These are phyloP conservation scores for Asterella californica DNA, from an alignment of 225 moss, liverwort and hornwort species.

Conservation along the genomic window DNA sequence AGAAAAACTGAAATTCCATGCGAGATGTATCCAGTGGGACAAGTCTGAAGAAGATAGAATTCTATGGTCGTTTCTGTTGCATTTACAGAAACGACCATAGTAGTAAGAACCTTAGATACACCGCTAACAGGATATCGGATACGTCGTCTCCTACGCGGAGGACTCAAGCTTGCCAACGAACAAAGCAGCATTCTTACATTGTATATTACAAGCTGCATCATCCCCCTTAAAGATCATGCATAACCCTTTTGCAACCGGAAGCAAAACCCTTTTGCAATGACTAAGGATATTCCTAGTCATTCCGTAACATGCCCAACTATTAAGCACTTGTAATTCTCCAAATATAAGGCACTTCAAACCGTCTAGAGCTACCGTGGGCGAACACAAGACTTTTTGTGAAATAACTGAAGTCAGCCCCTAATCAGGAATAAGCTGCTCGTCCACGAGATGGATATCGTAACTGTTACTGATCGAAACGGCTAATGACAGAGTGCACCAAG, in stretches of 20 bases:
- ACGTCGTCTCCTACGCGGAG: too few species aligned
- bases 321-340: neutral
- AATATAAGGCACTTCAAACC: neutral
- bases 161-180: neutral
- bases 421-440: neutral
- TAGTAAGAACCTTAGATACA: too few species aligned
- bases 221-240: neutral
- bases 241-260: neutral
- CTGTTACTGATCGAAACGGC: neutral
- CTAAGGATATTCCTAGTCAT: too few species aligned
- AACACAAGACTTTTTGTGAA: neutral
- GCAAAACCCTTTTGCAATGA: too few species aligned
- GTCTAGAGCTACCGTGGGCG: neutral
- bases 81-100: too few species aligned
- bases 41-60: too few species aligned
- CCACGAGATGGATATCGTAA: neutral
- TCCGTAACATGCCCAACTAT: neutral
- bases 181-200: neutral
- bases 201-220: neutral
- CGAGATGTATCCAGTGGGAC: too few species aligned
- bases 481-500: neutral
- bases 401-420: neutral
- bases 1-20: too few species aligned
- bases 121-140: too few species aligned
- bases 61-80: too few species aligned